Evolutionary conservation across 2,329 filamentous ascomycete genomes (phyloP), one percentile per base, ranked within the genome.

Genomic region (Talaromyces albobiverticillius): DNA sequence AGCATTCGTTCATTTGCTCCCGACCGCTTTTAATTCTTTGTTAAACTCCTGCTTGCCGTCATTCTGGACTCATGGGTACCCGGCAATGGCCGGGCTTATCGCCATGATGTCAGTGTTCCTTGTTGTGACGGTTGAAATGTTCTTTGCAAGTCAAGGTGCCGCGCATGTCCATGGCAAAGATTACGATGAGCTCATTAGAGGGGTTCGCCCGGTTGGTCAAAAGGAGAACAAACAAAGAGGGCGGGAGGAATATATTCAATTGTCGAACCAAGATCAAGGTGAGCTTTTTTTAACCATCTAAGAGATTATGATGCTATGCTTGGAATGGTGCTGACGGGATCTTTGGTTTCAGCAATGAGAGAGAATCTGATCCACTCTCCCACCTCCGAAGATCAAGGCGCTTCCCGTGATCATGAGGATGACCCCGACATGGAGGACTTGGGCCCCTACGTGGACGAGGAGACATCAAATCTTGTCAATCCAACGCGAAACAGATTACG

Each of bases 41-140:
- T 83, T 82, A 9, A 79, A 85, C 61, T 79, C 81, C 68, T 86
- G 83, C 71, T 82, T 95, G 0, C 89, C 90, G 8, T 77, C 81
- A 54, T 87, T 91, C 67, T 95, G 92, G 82, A 93, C 83, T 67
- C 66, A 87, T 59, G 82, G 82, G n/a, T 95, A 94, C 68, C 82
- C 80, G 45, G 89, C 89, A 5, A 86, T 95, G 68, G 85, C 90
- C 0, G 90, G 91, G 2, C 79, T 94, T 46, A 82, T 95, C 45
- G 88, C 89, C 53, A 93, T 95, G 88, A 71, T 85, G 9, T 85
- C 88, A 10, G 88, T 90, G n/a, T 79, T 95, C 56, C 76, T 88
- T 3, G 91, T 96, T 3, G 89, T 95, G 6, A 82, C 84, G 2
- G 81, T 96, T 50, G 93, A 97, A 71, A 95, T 94, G 74, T 90